Evolutionary conservation across 208 protist species (phyloP).

Genomic region (Trypanosomatidae sp.): DNA sequence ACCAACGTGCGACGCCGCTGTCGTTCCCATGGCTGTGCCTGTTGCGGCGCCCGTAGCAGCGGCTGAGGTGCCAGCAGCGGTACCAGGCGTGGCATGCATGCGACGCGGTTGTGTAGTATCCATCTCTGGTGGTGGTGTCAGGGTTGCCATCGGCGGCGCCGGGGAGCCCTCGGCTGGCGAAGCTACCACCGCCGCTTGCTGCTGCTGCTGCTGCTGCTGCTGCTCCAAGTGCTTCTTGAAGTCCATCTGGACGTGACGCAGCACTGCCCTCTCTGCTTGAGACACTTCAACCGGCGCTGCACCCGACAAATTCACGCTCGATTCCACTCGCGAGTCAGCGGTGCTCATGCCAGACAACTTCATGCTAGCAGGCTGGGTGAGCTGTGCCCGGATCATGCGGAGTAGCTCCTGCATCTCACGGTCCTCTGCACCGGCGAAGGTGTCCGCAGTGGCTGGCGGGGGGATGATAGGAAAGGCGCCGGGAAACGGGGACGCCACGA

Average conservation of each 20-base stretch:
- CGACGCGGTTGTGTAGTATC: not conserved
- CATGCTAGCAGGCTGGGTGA: slow-evolving; percentile 9
- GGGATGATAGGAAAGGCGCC: slow-evolving; percentile 41
- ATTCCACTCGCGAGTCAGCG: not conserved
- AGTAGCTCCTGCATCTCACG: slow-evolving; percentile 45
- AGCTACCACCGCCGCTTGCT: not conserved
- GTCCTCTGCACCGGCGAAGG: slow-evolving; percentile 30
- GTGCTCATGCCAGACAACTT: not conserved
- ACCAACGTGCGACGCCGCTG: not conserved
- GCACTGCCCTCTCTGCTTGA: slow-evolving; percentile 44
- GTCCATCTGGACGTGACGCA: slow-evolving; percentile 49
- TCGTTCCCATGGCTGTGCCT: not conserved
- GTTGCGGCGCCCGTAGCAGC: not conserved
- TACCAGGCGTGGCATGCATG: slow-evolving; percentile 1
- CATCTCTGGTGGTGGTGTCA: not conserved
- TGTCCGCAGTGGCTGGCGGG: slow-evolving; percentile 15
- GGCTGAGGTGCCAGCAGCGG: not conserved
- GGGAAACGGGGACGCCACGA: slow-evolving; percentile 37
- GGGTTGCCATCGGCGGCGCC: slow-evolving; percentile 8
- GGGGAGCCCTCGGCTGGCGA: not conserved
- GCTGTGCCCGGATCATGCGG: slow-evolving; percentile 26
- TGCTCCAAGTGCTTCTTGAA: slow-evolving; percentile 37
- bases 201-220: slow-evolving; percentile 17
- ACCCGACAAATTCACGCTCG: not conserved
- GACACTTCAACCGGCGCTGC: slow-evolving; percentile 47